phyloP scores from a whole-genome alignment of 345 rosid species.

The Aquilaria yunnanensis region DNA sequence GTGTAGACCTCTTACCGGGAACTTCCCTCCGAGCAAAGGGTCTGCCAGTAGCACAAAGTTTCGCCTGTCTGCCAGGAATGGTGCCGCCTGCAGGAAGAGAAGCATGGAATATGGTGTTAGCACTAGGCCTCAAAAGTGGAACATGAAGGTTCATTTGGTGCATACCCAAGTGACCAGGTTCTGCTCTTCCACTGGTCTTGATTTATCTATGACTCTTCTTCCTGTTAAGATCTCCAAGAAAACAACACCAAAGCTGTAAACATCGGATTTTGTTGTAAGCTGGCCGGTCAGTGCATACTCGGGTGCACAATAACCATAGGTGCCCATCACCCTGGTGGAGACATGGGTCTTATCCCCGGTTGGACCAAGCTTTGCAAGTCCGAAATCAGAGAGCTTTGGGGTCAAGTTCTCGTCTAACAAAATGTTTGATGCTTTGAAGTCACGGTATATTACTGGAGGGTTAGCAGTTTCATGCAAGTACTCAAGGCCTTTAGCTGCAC shows the following conservation, averaged over 20 bases:
- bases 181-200: slow-evolving; percentile 61
- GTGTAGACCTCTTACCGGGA: slow-evolving; percentile 47
- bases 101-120: background rate
- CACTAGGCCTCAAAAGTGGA: background rate
- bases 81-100: slow-evolving; percentile 48
- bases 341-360: slow-evolving; percentile 64
- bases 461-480: slow-evolving; percentile 67
- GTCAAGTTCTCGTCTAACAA: slow-evolving; percentile 52
- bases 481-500: slow-evolving; percentile 83
- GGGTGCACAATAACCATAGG: slow-evolving; percentile 79
- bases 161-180: slow-evolving; percentile 70
- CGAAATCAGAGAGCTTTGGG: slow-evolving; percentile 80
- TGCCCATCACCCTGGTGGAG: slow-evolving; percentile 88
- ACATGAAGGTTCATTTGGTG: background rate
- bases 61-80: slow-evolving; percentile 57
- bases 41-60: slow-evolving; percentile 62
- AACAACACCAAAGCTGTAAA: slow-evolving; percentile 81
- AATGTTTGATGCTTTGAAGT: slow-evolving; percentile 70
- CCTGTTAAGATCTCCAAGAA: slow-evolving; percentile 76
- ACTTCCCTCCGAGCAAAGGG: slow-evolving; percentile 55
- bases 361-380: slow-evolving; percentile 82
- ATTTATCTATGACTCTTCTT: slow-evolving; percentile 64
- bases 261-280: slow-evolving; percentile 67
- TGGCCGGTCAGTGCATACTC: slow-evolving; percentile 73
- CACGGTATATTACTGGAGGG: slow-evolving; percentile 78